Percentiles rank a stretch among this genome's conserved stretches.
phyloP scores from a whole-genome alignment of 2,329 filamentous ascomycete species.

The Xylariales sp. region DNA sequence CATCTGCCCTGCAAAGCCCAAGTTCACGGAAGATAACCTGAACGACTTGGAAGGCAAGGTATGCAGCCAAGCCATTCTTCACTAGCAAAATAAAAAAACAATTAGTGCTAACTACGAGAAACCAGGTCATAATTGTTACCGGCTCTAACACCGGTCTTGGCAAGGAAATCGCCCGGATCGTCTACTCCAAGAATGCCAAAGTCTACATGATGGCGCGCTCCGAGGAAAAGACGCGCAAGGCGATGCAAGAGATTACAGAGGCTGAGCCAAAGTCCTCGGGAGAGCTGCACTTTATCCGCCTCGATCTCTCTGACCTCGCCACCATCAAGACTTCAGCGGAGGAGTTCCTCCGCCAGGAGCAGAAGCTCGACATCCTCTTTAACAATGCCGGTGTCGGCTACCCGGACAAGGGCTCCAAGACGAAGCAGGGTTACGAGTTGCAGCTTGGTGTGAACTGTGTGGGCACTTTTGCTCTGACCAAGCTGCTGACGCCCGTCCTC shows the following conservation, averaged over 20 bases:
- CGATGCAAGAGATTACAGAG: neutral
- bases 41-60: too few relatives aligned
- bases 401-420: conserved; percentile 1
- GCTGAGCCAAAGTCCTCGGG: neutral
- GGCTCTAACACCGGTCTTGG: conserved; percentile 6
- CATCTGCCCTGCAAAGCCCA: too few relatives aligned
- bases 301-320: conserved; percentile 18
- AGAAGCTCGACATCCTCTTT: conserved; percentile 12
- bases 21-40: too few relatives aligned
- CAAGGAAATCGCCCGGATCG: conserved; percentile 2
- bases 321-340: conserved; percentile 10
- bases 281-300: conserved; percentile 6
- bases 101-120: too few relatives aligned
- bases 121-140: conserved; percentile 4
- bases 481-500: neutral
- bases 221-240: conserved; percentile 3
- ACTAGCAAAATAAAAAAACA: too few relatives aligned
- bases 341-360: conserved; percentile 8
- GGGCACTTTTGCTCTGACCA: conserved; percentile 5
- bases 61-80: too few relatives aligned
- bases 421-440: conserved; percentile 4
- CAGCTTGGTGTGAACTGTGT: conserved; percentile 6
- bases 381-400: conserved; percentile 12
- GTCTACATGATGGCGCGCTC: conserved; percentile 3
- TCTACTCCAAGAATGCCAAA: conserved; percentile 3